phyloP scores from a whole-genome alignment of 2,329 filamentous ascomycete genomes.

The Aspergillus pseudoterreus region DNA sequence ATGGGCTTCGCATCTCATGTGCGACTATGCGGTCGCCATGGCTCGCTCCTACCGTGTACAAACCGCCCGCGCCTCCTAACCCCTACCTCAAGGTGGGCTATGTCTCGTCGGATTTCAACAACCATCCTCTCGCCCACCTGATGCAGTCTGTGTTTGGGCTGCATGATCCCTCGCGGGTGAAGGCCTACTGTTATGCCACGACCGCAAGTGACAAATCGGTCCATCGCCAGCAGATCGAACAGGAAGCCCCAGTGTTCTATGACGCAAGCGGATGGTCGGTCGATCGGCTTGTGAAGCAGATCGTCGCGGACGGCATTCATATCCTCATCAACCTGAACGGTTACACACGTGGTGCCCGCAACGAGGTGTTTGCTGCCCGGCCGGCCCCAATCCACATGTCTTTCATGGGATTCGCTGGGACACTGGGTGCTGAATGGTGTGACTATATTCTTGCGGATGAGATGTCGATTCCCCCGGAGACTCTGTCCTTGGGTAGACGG shows the following conservation, averaged over 20 bases:
- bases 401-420: slow-evolving; percentile 98
- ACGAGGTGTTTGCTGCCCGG: slow-evolving; percentile 93
- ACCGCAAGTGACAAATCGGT: slow-evolving; percentile 84
- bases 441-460: slow-evolving; percentile 92
- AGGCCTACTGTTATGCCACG: slow-evolving; percentile 93
- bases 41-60: slow-evolving; percentile 76
- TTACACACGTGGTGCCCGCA: slow-evolving; percentile 92
- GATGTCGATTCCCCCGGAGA: slow-evolving; percentile 77
- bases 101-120: slow-evolving; percentile 97
- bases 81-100: slow-evolving; percentile 91
- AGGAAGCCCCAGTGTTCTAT: slow-evolving; percentile 83
- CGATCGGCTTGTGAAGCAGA: slow-evolving; percentile 79
- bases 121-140: slow-evolving; percentile 90
- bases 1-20: slow-evolving; percentile 86
- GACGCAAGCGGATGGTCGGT: slow-evolving; percentile 85
- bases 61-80: slow-evolving; percentile 76
- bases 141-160: slow-evolving; percentile 99
- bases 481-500: slow-evolving; percentile 72
- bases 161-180: slow-evolving; percentile 69
- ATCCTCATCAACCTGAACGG: slow-evolving; percentile 97
- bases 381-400: slow-evolving; percentile 98
- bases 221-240: slow-evolving; percentile 89
- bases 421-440: slow-evolving; percentile 95
- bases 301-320: slow-evolving; percentile 82
- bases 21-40: slow-evolving; percentile 83